Percentiles rank a stretch among this genome's conserved stretches.
These are phyloP conservation scores for Tillandsia leiboldiana DNA, from an alignment of 176 grass and related monocot genomes.

Conservation along the genomic window DNA sequence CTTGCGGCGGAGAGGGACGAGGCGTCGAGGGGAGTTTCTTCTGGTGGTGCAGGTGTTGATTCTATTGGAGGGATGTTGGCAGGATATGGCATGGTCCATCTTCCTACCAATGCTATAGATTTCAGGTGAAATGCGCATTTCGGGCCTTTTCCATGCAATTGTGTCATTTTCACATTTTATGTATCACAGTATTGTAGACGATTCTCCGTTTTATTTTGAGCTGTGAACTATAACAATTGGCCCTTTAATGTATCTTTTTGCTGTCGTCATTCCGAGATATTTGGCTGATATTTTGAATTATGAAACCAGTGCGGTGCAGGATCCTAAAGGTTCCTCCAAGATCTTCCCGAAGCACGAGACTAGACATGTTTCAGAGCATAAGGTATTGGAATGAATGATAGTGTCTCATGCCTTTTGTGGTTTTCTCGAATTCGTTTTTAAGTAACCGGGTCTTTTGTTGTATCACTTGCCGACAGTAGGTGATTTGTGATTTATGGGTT, in stretches of 20 bases:
- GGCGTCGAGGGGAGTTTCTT: conserved; percentile 35
- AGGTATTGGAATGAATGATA: conserved; percentile 36
- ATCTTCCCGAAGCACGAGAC: conserved; percentile 77
- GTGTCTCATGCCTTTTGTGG: background rate
- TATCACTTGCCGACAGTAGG: background rate
- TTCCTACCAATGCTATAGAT: conserved; percentile 38
- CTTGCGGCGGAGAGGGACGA: conserved; percentile 67
- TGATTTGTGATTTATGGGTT: background rate
- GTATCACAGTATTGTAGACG: too few species aligned
- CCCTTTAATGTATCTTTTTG: background rate
- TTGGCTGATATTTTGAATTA: conserved; percentile 5
- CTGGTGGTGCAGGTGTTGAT: conserved; percentile 31
- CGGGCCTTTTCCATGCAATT: background rate
- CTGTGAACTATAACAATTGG: background rate
- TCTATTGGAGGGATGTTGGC: conserved; percentile 1
- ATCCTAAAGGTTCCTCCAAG: conserved; percentile 68
- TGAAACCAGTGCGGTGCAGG: conserved; percentile 32
- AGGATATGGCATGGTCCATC: conserved; percentile 19
- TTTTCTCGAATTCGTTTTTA: background rate
- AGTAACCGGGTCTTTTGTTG: background rate
- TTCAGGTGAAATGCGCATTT: conserved; percentile 39
- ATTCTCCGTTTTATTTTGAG: too few species aligned
- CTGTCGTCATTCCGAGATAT: background rate
- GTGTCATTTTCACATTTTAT: too few species aligned
- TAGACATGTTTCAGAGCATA: conserved; percentile 81